These are phyloP conservation scores for Dalbergia cochinchinensis DNA, from an alignment of 306 rosid genomes.

Conservation along the genomic window DNA sequence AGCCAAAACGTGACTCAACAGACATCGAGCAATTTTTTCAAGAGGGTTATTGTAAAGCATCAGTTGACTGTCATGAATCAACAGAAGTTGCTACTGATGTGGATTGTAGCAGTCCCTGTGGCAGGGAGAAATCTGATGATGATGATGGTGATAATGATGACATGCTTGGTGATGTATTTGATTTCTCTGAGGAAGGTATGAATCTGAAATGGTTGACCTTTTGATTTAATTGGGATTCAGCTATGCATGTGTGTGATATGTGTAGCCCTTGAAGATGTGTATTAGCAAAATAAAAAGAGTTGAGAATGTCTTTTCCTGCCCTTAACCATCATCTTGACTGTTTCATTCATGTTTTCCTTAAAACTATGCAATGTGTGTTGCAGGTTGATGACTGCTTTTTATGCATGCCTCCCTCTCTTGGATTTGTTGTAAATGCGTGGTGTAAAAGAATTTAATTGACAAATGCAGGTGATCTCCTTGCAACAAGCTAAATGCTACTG, in stretches of 20 bases:
- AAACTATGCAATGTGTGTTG: slow-evolving; percentile 8
- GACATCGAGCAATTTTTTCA: slow-evolving; percentile 70
- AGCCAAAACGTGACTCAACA: slow-evolving; percentile 56
- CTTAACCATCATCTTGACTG: slow-evolving; percentile 33
- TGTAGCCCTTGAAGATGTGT: not conserved
- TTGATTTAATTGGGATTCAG: slow-evolving; percentile 30
- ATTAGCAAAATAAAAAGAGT: slow-evolving; percentile 2
- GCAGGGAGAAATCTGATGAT: slow-evolving; percentile 80
- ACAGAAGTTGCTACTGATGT: slow-evolving; percentile 57
- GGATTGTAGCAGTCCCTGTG: slow-evolving; percentile 66
- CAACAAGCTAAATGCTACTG: slow-evolving; percentile 58
- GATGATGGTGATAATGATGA: slow-evolving; percentile 71
- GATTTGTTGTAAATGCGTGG: slow-evolving; percentile 53
- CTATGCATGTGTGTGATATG: not conserved
- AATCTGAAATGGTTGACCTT: not conserved
- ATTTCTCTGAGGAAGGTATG: slow-evolving; percentile 88
- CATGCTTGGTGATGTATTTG: slow-evolving; percentile 87
- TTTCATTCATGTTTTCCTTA: not conserved
- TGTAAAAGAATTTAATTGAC: slow-evolving; percentile 59
- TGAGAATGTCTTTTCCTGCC: slow-evolving; percentile 9
- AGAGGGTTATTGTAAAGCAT: slow-evolving; percentile 74
- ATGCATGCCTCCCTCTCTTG: slow-evolving; percentile 53
- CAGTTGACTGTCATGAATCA: slow-evolving; percentile 53
- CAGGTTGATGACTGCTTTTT: slow-evolving; percentile 62
- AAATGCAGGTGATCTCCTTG: slow-evolving; percentile 52